Base-by-base conservation (phyloP, 805 yeast species). In the Saturnispora halmiae region DNA sequence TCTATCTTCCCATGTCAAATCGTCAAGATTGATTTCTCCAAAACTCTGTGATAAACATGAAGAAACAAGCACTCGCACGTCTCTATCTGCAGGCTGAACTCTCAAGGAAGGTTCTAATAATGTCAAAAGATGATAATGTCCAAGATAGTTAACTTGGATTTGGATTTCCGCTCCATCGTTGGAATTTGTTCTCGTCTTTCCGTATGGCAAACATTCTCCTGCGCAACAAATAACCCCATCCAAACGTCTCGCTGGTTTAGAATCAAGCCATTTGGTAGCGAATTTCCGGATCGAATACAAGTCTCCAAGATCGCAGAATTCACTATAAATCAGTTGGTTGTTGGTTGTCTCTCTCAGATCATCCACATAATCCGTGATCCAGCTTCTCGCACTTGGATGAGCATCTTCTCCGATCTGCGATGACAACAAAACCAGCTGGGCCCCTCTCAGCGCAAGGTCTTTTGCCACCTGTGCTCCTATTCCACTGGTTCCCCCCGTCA, bases 401-500 rank as follows among this genome's bases (percentile, higher is more conserved):
- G 68, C 70, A 52, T 82, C 87, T 11, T 46, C 50, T 13, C 41
- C 30, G 3, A 74, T 58, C 15, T 70, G 59, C 4, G 78, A 69
- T 31, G 90, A 65, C 28, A 83, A 80, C 34, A 90, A 54, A 25
- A 92, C 74, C 38, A 90, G 51, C 56, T 92, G 97, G 0, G 97
- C 96, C 3, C 98, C 98, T 38, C 75, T 62, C 0, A 49, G 41
- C 0, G 96, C 96, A 51, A 92, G 57, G 25, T 87, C 87, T 28
- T 69, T 66, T 0, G 75, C 92, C 4, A 83, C 71, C 3, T 75
- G 72, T 0, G 90, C 81, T 1, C 98, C 98, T 45, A 86, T 58
- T 0, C 97, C 96, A 1, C 94, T 72, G 0, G 97, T 90, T 2
- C 95, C 98, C n/a, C 98, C 98, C 0, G 92, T 82, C 6, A 84